These are phyloP conservation scores for Steccherinum ochraceum DNA, from an alignment of 768 basidiomycete species.

Conservation along the genomic window DNA sequence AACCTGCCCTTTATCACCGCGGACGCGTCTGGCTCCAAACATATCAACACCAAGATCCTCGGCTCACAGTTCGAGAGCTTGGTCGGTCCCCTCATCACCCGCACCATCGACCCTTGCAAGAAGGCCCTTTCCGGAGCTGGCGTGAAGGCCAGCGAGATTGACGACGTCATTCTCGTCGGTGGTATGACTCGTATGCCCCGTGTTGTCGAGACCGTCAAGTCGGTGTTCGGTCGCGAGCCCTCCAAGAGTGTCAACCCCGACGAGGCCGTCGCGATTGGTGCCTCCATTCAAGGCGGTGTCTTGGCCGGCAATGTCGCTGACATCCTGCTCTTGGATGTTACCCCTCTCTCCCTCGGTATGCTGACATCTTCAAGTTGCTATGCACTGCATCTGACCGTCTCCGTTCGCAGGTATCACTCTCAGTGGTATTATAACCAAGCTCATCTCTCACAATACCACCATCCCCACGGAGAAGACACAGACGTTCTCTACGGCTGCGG, in stretches of 20 bases:
- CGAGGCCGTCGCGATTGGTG: conserved; percentile 98
- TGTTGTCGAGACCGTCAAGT: conserved; percentile 90
- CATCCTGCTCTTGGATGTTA: conserved; percentile 90
- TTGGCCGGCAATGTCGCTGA: conserved; percentile 95
- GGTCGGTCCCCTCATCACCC: conserved; percentile 74
- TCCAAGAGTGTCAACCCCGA: conserved; percentile 99
- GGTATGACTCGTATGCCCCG: conserved; percentile 99
- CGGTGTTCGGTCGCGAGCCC: conserved; percentile 91
- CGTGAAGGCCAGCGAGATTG: conserved; percentile 86
- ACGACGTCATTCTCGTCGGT: conserved; percentile 97
- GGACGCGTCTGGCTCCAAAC: conserved; percentile 90
- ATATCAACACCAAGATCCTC: conserved; percentile 88
- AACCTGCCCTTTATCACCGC: conserved; percentile 98
- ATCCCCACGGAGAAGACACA: conserved; percentile 99
- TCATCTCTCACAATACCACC: conserved; percentile 97
- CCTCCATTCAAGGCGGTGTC: conserved; percentile 97
- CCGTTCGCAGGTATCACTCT: conserved; percentile 70
- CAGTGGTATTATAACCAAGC: conserved; percentile 99
- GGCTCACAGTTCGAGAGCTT: conserved; percentile 89
- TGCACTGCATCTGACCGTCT: background rate
- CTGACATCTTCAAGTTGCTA: background rate
- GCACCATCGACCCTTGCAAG: conserved; percentile 94
- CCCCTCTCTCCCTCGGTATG: conserved; percentile 90
- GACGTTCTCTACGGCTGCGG: conserved; percentile 97
- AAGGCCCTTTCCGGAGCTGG: conserved; percentile 94